Conservation (phyloP, 2,329 filamentous ascomycete species). For the Colletotrichum paranaense region DNA sequence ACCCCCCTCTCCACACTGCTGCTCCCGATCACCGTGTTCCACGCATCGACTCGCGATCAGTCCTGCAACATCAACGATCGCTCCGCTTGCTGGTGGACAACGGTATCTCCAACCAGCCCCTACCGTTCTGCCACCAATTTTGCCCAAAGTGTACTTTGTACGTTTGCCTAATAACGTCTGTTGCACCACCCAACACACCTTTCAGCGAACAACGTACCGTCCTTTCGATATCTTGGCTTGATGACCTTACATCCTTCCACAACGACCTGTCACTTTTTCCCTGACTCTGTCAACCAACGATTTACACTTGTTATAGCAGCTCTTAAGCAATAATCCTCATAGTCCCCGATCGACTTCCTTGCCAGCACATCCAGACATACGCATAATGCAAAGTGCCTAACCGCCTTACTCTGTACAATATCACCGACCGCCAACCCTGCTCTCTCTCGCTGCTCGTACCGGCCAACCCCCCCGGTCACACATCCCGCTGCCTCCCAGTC, state of each 20-base stretch:
- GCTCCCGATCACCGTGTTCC: constrained; percentile 32
- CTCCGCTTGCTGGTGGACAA: constrained; percentile 17
- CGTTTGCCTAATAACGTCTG: background rate
- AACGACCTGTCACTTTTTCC: constrained; percentile 22
- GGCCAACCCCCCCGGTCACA: constrained; percentile 1
- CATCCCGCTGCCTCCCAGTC: background rate
- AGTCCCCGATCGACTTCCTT: background rate
- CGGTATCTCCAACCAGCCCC: constrained; percentile 19
- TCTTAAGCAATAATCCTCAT: background rate
- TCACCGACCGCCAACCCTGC: background rate
- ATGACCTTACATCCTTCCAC: background rate
- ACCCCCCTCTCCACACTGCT: constrained; percentile 18
- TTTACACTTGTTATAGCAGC: background rate
- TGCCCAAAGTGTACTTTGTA: constrained; percentile 7
- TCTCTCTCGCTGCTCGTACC: background rate
- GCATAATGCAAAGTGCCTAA: constrained; percentile 31
- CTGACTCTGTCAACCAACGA: background rate
- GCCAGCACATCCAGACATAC: background rate
- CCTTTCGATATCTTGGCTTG: background rate
- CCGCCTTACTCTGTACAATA: background rate
- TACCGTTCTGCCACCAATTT: background rate
- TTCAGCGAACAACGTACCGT: background rate
- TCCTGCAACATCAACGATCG: constrained; percentile 27
- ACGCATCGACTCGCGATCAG: constrained; percentile 32
- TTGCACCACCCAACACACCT: background rate